Evolutionary conservation across 257 asterid genomes (phyloP), one percentile per base, ranked within the genome.

Genomic region (Anisodus tanguticus): DNA sequence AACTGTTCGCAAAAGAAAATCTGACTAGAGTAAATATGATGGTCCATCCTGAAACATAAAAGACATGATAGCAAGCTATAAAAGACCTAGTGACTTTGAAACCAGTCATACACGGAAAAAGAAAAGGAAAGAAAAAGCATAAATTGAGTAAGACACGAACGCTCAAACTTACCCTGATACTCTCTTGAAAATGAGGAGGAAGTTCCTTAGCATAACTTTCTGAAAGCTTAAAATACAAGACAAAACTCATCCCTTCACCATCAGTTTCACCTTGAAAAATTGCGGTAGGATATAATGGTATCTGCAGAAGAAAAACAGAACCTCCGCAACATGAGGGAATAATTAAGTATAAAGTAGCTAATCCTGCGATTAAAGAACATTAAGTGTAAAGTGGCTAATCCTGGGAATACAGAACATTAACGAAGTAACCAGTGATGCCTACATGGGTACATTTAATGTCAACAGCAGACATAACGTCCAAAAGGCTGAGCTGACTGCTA

Each of bases 191-290:
- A 82, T 88, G 89, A 67, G 87, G 81, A n/a, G 93, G 89, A 81
- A 89, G 87, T 68, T 90, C 92, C 87, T 89, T 90, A 5, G 86
- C 78, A 26, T 87, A 90, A 79, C 89, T 88, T 82, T 90, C 90
- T 19, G 86, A 78, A 55, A 90, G 90, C 84, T 88, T 90, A 57
- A 87, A 90, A 85, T 90, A 90, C 84, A 90, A 86, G 17, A 90
- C 92, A 82, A 86, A 87, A 84, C 85, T 89, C 77, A 90, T 89
- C 67, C 93, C 93, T 79, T 90, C 91, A 79, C 93, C 93, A 80
- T 90, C 92, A 5, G 88, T 86, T 87, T 90, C 92, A 58, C 88
- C 82, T 82, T 90, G 93, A 64, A 90, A 90, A 76, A 90, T 80
- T 39, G 93, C 39, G 4, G 91, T 49, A 9, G 91, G 93, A 85